Base-by-base conservation (phyloP, 2,329 filamentous ascomycete genomes). In the Aspergillus bombycis region DNA sequence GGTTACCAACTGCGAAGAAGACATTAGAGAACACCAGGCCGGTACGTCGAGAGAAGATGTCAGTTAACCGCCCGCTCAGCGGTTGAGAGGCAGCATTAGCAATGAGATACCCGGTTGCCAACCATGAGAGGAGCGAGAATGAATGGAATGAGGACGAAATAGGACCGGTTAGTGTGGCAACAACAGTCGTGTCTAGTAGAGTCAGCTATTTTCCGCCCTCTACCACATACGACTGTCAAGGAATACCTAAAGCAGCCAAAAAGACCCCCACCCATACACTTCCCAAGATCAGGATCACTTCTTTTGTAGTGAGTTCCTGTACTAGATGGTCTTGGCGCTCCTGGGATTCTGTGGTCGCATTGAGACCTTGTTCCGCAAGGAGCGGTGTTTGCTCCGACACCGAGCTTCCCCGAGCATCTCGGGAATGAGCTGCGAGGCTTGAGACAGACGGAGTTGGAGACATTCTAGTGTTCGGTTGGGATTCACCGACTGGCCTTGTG, bases 41-140 rank as follows among this genome's bases (percentile, higher is more conserved):
- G 0, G 90, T 88, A 0, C 91, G 87, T 6, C 93, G 88, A 12
- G 91, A 91, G 72, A 95, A 95, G 57, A 97, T 95, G 75, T 97
- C 94, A 0, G 93, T 97, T 64, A 97, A 78, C 6, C 93, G 88
- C 7, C 94, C 94, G 10, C 91, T 93, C 23, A 97, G 84, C 14
- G 93, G 93, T 76, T 96, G 93, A 71, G 88, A 92, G 0, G 92
- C 92, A 2, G 93, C 91, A 76, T 94, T 96, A 68, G 93, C 90
- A 71, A 97, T 93, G 32, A 96, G 85, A 75, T 96, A 97, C 23
- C 92, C 90, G 0, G 92, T 91, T 0, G 92, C 93, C 9, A 97
- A 88, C 93, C 93, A 97, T 0, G 92, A 94, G 52, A 96, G 84
- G 4, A 95, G 83, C 23, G 89, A 90, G 32, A 96, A 86, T 1